Conservation (phyloP, 371 early-diverging fungal species). For the Batkoa obscura region DNA sequence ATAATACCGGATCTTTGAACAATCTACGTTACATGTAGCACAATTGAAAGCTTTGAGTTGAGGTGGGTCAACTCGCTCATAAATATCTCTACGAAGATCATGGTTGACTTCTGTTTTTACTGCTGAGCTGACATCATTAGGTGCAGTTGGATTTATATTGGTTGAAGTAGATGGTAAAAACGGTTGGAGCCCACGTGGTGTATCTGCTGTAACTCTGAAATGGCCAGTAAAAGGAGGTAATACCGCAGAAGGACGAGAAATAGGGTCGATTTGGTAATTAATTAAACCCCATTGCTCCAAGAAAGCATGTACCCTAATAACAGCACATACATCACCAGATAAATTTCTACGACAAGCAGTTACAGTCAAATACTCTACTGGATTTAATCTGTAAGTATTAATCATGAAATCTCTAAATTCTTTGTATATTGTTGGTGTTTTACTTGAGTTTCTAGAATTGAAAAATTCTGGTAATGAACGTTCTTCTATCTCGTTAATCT, state of each 20-base stretch:
- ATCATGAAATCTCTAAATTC: conserved; percentile 97
- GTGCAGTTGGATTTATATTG: background rate
- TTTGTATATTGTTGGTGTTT: conserved; percentile 79
- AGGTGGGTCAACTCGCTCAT: conserved; percentile 14
- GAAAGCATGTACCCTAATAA: conserved; percentile 94
- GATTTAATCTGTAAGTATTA: conserved; percentile 87
- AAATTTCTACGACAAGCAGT: conserved; percentile 89
- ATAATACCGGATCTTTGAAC: conserved; percentile 60
- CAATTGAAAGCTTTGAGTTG: conserved; percentile 20
- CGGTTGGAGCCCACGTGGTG: conserved; percentile 80
- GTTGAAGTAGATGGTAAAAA: conserved; percentile 33
- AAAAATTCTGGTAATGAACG: conserved; percentile 91
- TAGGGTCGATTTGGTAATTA: conserved; percentile 87
- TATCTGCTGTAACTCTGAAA: conserved; percentile 87
- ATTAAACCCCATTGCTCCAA: conserved; percentile 98
- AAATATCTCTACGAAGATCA: conserved; percentile 28
- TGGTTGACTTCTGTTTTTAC: background rate
- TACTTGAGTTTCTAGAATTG: conserved; percentile 69
- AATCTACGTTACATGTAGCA: conserved; percentile 78
- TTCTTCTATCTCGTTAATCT: conserved; percentile 79
- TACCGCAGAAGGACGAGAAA: conserved; percentile 77
- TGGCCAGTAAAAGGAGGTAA: conserved; percentile 92
- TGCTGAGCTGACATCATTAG: background rate
- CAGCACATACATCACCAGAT: conserved; percentile 93
- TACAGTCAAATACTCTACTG: conserved; percentile 86